Evolutionary conservation across 306 rosid species (phyloP), one percentile per base, ranked within the genome.

Genomic region (Lithocarpus polystachyus): DNA sequence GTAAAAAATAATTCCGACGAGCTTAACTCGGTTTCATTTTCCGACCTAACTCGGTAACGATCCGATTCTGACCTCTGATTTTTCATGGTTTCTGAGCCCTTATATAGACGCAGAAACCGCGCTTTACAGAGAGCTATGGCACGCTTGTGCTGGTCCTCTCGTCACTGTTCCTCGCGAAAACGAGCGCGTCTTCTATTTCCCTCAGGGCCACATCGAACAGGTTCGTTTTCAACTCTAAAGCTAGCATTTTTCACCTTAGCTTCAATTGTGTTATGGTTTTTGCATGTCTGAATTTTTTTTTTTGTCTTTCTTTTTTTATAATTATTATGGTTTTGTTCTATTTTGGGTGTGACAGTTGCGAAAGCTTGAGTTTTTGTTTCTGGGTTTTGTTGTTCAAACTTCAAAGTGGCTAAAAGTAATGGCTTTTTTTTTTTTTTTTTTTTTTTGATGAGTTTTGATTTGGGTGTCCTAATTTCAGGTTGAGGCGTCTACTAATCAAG

Each of bases 151-250:
- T 3, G 98, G 99, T 75, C 99, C 99, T 22, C 89, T 95, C 1
- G 99, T 95, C 28, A 89, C 99, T 0, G 97, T 95, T 33, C 99
- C 99, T 11, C 87, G 91, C 23, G 88, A 90, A 84, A 71, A 87
- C 65, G 94, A 95, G 35, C 91, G 82, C 24, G 98, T 95, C 76
- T 95, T 92, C 85, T 95, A 95, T 78, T 95, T 95, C 79, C 99
- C 98, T n/a, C 99, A 92, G 70, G 99, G 99, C 54, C 99, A 95
- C 84, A 92, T 95, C 73, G 98, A 92, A 75, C 99, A 95, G 94
- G 99, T 95, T 14, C 5, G 48, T 75, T 74, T 67, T 23, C 20
- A 26, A 33, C 28, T 52, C 77, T 24, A 19, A 19, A 51, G 45
- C 79, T 53, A 2, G 69, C 14, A 15, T 24, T 33, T 65, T 57